A percentile compares a stretch with the other conserved stretches of the same genome.
These are phyloP conservation scores for Coemansia sp. DNA, from an alignment of 192 early-diverging fungal species.

Conservation along the genomic window DNA sequence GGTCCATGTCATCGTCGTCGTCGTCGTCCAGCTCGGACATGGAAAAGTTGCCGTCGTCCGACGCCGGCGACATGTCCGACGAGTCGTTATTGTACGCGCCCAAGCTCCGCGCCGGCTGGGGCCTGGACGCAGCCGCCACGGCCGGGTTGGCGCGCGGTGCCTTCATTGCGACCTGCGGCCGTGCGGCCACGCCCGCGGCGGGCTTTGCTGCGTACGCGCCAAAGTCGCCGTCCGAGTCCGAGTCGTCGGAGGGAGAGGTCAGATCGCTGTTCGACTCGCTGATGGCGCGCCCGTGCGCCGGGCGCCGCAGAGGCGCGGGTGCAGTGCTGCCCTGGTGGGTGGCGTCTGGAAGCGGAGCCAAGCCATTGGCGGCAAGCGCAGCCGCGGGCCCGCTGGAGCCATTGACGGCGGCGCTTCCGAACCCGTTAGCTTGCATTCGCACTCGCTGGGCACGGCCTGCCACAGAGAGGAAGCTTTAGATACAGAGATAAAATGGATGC, in stretches of 20 bases:
- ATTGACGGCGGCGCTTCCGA: constrained; percentile 26
- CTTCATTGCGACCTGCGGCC: constrained; percentile 44
- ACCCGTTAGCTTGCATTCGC: constrained; percentile 45
- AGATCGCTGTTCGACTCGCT: constrained; percentile 48
- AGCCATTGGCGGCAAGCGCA: constrained; percentile 10
- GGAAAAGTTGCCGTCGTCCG: constrained; percentile 34
- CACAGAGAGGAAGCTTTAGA: background rate
- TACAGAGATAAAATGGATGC: too few relatives aligned
- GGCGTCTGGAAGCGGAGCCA: background rate
- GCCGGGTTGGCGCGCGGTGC: constrained; percentile 30
- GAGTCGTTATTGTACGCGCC: too few relatives aligned
- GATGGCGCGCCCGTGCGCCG: constrained; percentile 35
- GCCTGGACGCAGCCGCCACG: background rate
- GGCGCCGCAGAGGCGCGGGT: constrained; percentile 18
- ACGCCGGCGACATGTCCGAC: constrained; percentile 24
- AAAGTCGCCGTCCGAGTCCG: constrained; percentile 36
- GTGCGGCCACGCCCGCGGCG: background rate
- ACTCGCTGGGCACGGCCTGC: constrained; percentile 2
- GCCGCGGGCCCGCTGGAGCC: constrained; percentile 9
- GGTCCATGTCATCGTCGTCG: constrained; percentile 32
- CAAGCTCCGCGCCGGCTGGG: too few relatives aligned
- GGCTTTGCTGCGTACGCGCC: constrained; percentile 20
- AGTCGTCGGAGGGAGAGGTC: constrained; percentile 18
- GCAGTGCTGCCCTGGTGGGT: constrained; percentile 1
- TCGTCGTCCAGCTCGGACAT: constrained; percentile 44